Percentiles rank a stretch among this genome's conserved stretches.
Evolutionary conservation across 345 rosid genomes (phyloP).

Genomic region (Aethionema arabicum): DNA sequence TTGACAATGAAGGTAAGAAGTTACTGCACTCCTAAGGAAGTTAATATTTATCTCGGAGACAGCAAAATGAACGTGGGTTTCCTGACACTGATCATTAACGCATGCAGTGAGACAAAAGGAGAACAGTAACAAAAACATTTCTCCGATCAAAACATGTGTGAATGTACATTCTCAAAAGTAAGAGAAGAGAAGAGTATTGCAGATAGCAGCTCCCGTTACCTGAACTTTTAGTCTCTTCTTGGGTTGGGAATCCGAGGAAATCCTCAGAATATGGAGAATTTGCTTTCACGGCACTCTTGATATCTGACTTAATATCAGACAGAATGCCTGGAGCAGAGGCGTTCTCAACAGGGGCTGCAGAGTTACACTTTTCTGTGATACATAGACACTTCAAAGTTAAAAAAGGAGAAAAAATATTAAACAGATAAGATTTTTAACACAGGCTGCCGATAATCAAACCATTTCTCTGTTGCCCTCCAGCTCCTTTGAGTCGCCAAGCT

Average conservation of each 20-base stretch:
- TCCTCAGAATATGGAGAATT: constrained; percentile 56
- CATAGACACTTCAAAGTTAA: constrained; percentile 20
- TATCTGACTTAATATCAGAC: constrained; percentile 34
- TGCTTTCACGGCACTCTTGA: constrained; percentile 40
- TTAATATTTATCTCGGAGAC: constrained; percentile 8
- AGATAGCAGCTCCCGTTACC: constrained; percentile 44
- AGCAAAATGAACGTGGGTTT: constrained; percentile 7
- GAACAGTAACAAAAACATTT: no score
- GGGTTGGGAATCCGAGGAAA: constrained; percentile 71
- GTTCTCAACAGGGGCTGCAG: constrained; percentile 39
- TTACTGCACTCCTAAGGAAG: constrained; percentile 12
- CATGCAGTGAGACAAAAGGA: constrained; percentile 11
- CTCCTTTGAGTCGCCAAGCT: constrained; percentile 50
- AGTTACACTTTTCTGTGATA: constrained; percentile 48
- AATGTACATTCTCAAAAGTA: constrained; percentile 7
- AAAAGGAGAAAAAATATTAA: constrained; percentile 15
- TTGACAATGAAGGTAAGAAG: constrained; percentile 3
- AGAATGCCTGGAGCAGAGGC: constrained; percentile 37
- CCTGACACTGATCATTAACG: constrained; percentile 13
- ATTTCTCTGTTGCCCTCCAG: constrained; percentile 42
- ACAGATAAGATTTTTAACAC: constrained; percentile 22
- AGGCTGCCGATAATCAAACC: constrained; percentile 41
- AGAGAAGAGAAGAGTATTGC: not conserved
- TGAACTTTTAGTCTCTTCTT: constrained; percentile 53
- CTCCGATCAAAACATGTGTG: no score